Evolutionary conservation across 768 basidiomycete genomes (phyloP).

Genomic region (Pisolithus tinctorius): DNA sequence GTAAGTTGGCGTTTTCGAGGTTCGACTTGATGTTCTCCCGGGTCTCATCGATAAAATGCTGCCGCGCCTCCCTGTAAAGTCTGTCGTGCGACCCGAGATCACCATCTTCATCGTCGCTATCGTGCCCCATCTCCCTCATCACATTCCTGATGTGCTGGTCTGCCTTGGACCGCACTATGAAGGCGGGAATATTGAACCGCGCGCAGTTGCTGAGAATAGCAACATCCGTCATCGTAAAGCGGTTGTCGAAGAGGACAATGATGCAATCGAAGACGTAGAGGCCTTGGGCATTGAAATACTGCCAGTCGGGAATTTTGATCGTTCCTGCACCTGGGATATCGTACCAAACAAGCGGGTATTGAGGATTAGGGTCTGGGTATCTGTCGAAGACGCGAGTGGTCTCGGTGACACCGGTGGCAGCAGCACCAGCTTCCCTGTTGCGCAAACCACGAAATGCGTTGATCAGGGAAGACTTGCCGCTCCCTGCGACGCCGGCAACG

Average conservation of each 20-base stretch:
- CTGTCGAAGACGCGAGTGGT: conserved; percentile 21
- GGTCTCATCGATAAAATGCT: conserved; percentile 16
- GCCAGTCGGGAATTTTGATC: conserved; percentile 24
- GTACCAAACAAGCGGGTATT: conserved; percentile 25
- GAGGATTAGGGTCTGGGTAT: conserved; percentile 17
- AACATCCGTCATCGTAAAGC: conserved; percentile 29
- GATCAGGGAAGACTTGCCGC: conserved; percentile 33
- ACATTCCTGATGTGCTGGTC: conserved; percentile 24
- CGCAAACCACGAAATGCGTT: conserved; percentile 30
- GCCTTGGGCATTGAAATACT: conserved; percentile 33
- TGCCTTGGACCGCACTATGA: conserved; percentile 32
- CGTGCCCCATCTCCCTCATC: conserved; percentile 12
- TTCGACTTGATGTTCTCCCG: conserved; percentile 11
- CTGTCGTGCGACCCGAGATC: conserved; percentile 1
- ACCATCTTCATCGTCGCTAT: conserved; percentile 8
- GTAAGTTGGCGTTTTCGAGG: conserved; percentile 17
- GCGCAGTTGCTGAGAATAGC: conserved; percentile 27
- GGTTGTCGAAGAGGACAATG: conserved; percentile 26
- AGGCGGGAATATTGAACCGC: conserved; percentile 26
- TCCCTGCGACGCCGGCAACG: conserved; percentile 27
- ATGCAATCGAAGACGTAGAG: conserved; percentile 31
- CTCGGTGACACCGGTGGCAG: conserved; percentile 23
- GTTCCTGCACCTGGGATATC: conserved; percentile 33
- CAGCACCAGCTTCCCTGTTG: conserved; percentile 14
- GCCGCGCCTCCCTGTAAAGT: conserved; percentile 11